phyloP scores from a whole-genome alignment of 345 rosid genomes.

The Dipteronia dyeriana region DNA sequence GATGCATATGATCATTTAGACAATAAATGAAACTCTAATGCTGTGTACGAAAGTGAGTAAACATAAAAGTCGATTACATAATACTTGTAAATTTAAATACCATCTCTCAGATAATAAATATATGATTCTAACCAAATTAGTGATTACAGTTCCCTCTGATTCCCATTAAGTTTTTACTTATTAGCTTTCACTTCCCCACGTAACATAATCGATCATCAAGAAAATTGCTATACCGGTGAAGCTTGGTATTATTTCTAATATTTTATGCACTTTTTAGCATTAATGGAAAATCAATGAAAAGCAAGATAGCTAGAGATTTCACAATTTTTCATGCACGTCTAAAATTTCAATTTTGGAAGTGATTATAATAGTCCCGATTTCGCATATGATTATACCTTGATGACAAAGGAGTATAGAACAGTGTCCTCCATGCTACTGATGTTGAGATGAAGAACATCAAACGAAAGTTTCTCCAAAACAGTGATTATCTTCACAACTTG shows the following conservation, averaged over 20 bases:
- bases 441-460: conserved; percentile 80
- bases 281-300: not conserved
- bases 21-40: not conserved
- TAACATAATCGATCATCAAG: too few relatives aligned
- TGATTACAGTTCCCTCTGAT: not conserved
- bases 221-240: not conserved
- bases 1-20: not conserved
- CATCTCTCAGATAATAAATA: too few relatives aligned
- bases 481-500: conserved; percentile 71
- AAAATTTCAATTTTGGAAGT: too few relatives aligned
- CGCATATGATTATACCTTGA: conserved; percentile 57
- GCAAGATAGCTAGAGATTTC: not conserved
- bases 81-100: not conserved
- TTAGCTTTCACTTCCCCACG: not conserved
- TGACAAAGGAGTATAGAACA: conserved; percentile 74
- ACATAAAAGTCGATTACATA: not conserved
- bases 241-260: not conserved
- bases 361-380: not conserved
- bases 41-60: not conserved
- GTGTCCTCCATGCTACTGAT: conserved; percentile 95
- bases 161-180: not conserved
- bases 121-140: not conserved
- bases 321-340: not conserved
- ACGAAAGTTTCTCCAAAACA: conserved; percentile 71
- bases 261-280: not conserved